Evolutionary conservation across 108 stramenopile species (phyloP).

Genomic region (Schizochytrium sp.): DNA sequence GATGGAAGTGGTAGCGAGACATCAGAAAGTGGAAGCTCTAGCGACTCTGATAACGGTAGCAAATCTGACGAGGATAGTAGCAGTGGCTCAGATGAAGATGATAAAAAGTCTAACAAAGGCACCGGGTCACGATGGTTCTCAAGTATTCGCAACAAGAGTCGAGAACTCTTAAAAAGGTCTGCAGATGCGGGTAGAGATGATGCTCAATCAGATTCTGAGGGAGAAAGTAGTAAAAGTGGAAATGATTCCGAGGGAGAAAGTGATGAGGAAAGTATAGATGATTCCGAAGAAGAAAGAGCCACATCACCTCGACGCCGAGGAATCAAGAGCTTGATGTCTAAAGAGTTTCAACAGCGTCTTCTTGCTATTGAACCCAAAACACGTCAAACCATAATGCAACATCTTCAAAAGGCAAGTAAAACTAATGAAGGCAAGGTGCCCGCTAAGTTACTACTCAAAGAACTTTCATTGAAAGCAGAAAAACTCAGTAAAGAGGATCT

Average conservation of each 20-base stretch:
- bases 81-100: background rate
- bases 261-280: background rate
- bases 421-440: too few relatives aligned
- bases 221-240: background rate
- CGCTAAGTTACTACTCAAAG: too few relatives aligned
- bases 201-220: background rate
- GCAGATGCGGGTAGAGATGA: background rate
- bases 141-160: background rate
- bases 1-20: background rate
- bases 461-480: too few relatives aligned
- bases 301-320: too few relatives aligned
- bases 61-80: background rate
- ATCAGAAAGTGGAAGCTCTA: too few relatives aligned
- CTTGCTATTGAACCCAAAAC: too few relatives aligned
- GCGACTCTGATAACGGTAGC: background rate
- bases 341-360: too few relatives aligned
- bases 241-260: background rate
- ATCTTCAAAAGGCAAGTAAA: too few relatives aligned
- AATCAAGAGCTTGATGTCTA: too few relatives aligned
- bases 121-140: conserved; percentile 13
- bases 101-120: background rate
- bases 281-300: too few relatives aligned
- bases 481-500: too few relatives aligned
- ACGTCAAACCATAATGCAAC: too few relatives aligned
- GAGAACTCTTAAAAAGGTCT: background rate